Base-by-base conservation (phyloP, 176 grass and related monocot species). In the Echinochloa phyllopogon region DNA sequence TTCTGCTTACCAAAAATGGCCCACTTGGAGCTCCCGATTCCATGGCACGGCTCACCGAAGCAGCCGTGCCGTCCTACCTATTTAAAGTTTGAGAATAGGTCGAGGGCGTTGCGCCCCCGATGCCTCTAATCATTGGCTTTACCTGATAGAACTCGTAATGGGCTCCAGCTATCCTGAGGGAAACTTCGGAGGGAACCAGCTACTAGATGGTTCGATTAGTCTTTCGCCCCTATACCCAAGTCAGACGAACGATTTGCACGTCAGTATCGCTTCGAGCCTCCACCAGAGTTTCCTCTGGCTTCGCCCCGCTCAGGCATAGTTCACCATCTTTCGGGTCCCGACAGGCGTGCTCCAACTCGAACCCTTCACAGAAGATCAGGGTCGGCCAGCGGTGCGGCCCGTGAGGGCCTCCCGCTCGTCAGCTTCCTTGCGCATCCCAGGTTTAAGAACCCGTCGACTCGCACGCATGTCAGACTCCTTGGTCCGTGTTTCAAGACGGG, bases 121-220 rank as follows among this genome's bases (percentile, higher is more conserved):
- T 90, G 82, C 88, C 91, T 90, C 88, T 94, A 93, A 86, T 93
- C 88, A 88, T 94, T 90, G 76, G 85, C 88, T 94, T 90, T 90
- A 94, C 88, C 85, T 56, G 70, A 93, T 85, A 90, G 71, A 93
- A 93, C 69, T 92, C 78, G 58, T 85, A 27, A 55, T 76, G 76
- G 82, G 90, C 87, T 84, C 91, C 69, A 81, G 49, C 84, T 90
- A 90, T 90, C 80, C 83, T 81, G 79, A 84, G 90, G 90, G 87
- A 92, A 92, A 92, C 91, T 92, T 92, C 87, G 87, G 84, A 87
- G 91, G 91, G 87, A 93, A 93, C 87, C 81, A 82, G 81, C 91
- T 93, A 93, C 87, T 93, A 93, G 87, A 93, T 93, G 87, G 91
- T 93, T 93, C 87, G 91, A 93, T 90, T 93, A 90, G 87, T 93